Evolutionary conservation across 257 asterid species (phyloP).

Genomic region (Solanum infundibuliforme): DNA sequence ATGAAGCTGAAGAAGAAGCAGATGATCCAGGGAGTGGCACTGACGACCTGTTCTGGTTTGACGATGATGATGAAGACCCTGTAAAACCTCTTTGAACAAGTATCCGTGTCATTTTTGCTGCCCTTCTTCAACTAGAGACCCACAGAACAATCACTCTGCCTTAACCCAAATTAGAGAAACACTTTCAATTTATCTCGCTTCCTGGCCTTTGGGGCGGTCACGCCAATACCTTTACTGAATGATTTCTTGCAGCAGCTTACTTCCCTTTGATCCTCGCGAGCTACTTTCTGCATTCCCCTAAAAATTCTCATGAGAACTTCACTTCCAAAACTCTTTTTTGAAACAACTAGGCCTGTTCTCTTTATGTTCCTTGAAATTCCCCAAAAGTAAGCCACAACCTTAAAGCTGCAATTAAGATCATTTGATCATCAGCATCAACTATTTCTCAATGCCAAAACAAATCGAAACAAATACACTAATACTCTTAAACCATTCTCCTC

Average conservation of each 20-base stretch:
- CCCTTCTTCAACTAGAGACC: constrained; percentile 23
- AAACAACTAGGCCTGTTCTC: constrained; percentile 46
- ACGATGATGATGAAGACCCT: constrained; percentile 51
- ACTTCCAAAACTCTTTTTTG: constrained; percentile 42
- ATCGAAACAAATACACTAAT: not conserved
- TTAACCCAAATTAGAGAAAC: constrained; percentile 35
- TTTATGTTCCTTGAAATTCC: constrained; percentile 41
- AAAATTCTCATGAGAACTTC: constrained; percentile 96
- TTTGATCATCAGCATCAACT: constrained; percentile 3
- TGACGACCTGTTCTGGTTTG: constrained; percentile 46
- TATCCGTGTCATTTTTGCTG: constrained; percentile 67
- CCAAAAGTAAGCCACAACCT: constrained; percentile 18
- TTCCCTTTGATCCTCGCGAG: constrained; percentile 46
- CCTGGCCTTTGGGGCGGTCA: constrained; percentile 83
- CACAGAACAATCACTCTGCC: constrained; percentile 8
- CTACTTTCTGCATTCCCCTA: constrained; percentile 98
- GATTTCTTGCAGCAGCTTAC: constrained; percentile 58
- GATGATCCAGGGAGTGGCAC: constrained; percentile 28
- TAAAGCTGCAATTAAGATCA: constrained; percentile 22
- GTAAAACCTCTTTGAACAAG: constrained; percentile 83
- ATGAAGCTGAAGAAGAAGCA: constrained; percentile 38
- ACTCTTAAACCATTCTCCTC: not conserved
- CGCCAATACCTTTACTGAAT: constrained; percentile 73
- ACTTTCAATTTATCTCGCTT: constrained; percentile 71
- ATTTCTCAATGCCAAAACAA: not conserved